phyloP scores from a whole-genome alignment of 108 stramenopile genomes.

The Cyclotella cryptica region DNA sequence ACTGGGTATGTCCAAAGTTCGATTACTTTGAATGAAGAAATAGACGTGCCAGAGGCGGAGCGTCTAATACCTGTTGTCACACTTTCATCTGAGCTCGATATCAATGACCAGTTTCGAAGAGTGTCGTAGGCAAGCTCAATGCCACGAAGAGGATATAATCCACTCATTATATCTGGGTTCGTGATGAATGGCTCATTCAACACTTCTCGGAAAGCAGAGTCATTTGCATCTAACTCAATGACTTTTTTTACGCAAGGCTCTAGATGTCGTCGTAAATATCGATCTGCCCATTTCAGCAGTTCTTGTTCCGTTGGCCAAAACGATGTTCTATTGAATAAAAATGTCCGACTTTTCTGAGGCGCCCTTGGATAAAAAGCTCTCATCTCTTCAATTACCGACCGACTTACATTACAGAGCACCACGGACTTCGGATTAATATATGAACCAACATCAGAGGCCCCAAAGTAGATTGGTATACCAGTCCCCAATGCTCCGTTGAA shows the following conservation, averaged over 20 bases:
- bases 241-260: conserved; percentile 28
- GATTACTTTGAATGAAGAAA: too few species aligned
- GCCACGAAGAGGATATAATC: conserved; percentile 17
- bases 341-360: neutral
- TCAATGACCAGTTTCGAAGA: too few species aligned
- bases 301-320: conserved; percentile 26
- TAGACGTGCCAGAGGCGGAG: too few species aligned
- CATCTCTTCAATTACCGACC: conserved; percentile 28
- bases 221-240: conserved; percentile 27
- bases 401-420: conserved; percentile 16
- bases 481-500: conserved; percentile 22
- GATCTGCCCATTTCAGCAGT: conserved; percentile 16
- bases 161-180: conserved; percentile 23
- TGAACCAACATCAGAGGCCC: conserved; percentile 22
- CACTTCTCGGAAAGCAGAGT: conserved; percentile 5
- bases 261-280: conserved; percentile 15
- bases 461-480: conserved; percentile 35
- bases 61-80: too few species aligned
- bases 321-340: conserved; percentile 18
- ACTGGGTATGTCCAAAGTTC: too few species aligned
- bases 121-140: conserved; percentile 18
- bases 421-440: conserved; percentile 17
- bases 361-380: conserved; percentile 21
- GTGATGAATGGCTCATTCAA: conserved; percentile 17
- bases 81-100: too few species aligned